These are phyloP conservation scores for Psilocybe sp. DNA, from an alignment of 768 basidiomycete species.

Conservation along the genomic window DNA sequence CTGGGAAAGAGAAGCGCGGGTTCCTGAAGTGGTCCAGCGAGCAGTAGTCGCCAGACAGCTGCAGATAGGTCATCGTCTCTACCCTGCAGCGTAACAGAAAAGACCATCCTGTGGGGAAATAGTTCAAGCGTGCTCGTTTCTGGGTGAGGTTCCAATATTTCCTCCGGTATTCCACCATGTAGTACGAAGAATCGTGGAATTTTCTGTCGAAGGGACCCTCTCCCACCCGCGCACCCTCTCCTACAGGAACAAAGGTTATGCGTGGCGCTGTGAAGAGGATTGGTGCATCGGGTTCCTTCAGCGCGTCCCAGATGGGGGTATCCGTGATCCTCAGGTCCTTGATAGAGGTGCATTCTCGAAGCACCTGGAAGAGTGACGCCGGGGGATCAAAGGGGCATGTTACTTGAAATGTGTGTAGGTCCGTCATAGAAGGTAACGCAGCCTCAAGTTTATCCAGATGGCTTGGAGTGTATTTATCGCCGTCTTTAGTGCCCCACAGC, in stretches of 20 bases:
- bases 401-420: conserved; percentile 31
- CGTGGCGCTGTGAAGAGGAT: conserved; percentile 28
- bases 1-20: conserved; percentile 28
- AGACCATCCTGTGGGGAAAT: conserved; percentile 1
- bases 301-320: conserved; percentile 32
- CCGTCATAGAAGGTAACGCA: conserved; percentile 34
- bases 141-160: conserved; percentile 32
- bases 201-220: conserved; percentile 37
- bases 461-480: conserved; percentile 31
- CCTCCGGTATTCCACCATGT: conserved; percentile 36
- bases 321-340: conserved; percentile 35
- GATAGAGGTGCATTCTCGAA: conserved; percentile 32
- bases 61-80: conserved; percentile 29
- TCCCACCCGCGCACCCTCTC: conserved; percentile 37
- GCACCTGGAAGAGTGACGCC: conserved; percentile 29
- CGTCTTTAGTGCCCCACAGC: conserved; percentile 35
- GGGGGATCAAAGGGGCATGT: conserved; percentile 40
- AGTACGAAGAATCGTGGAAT: conserved; percentile 32
- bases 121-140: conserved; percentile 8
- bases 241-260: conserved; percentile 35
- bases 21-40: conserved; percentile 26
- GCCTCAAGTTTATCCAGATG: conserved; percentile 33
- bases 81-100: conserved; percentile 8
- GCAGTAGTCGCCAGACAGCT: conserved; percentile 36
- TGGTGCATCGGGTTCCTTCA: conserved; percentile 29